Conservation (phyloP, 306 rosid genomes). For the Cucumis melo region DNA sequence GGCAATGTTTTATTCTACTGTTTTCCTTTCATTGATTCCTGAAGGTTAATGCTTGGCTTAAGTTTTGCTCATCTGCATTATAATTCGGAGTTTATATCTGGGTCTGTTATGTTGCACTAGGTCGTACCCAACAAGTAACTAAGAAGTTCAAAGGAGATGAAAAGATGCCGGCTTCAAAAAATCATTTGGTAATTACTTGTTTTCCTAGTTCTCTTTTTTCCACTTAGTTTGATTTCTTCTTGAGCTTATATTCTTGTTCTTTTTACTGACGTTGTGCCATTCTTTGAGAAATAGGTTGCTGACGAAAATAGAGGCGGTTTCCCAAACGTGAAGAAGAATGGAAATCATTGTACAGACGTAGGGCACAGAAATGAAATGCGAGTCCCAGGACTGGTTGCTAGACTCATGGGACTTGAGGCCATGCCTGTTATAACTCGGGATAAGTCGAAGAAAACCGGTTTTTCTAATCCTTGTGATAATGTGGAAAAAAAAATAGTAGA, state of each 20-base stretch:
- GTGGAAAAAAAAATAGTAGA: constrained; percentile 14
- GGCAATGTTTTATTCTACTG: not conserved
- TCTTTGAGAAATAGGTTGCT: constrained; percentile 45
- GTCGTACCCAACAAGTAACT: constrained; percentile 34
- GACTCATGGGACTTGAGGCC: constrained; percentile 85
- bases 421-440: constrained; percentile 47
- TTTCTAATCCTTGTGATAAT: constrained; percentile 21
- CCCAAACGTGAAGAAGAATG: constrained; percentile 42
- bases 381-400: constrained; percentile 67
- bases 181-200: constrained; percentile 47
- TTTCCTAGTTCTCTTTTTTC: not conserved
- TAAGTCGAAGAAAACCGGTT: constrained; percentile 36
- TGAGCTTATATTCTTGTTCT: constrained; percentile 1
- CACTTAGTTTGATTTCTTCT: not conserved
- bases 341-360: constrained; percentile 24
- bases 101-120: constrained; percentile 25
- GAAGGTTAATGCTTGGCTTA: not conserved
- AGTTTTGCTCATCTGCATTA: not conserved
- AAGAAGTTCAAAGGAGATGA: constrained; percentile 65
- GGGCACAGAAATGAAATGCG: constrained; percentile 46
- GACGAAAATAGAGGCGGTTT: constrained; percentile 82
- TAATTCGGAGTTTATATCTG: constrained; percentile 4
- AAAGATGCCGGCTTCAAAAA: constrained; percentile 59
- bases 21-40: not conserved
- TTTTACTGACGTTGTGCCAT: constrained; percentile 1